Base-by-base conservation (phyloP, 345 rosid genomes). In the Eucalyptus pauciflora region DNA sequence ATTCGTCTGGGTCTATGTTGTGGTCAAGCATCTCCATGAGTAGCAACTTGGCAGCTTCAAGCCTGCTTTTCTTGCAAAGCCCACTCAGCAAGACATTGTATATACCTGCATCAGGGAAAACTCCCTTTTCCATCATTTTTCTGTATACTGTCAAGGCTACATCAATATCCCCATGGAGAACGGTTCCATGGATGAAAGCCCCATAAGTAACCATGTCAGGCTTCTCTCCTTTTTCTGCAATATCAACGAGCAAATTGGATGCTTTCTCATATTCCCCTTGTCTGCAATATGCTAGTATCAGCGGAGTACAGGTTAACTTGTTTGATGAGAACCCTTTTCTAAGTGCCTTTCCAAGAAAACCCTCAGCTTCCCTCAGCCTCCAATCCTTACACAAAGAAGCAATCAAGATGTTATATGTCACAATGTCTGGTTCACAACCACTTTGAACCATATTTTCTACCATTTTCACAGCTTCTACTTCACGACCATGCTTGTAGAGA, bases 11-110 rank as follows among this genome's bases (percentile, higher is more conserved):
- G 25, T 85, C 33, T 64, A 96, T 87, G 86, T 95, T 93, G 90
- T 91, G 94, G 92, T 94, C 94, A 54, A 95, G 95, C 99, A 97
- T 96, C 93, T 97, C 98, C 3, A 87, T 91, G 88, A 96, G 93
- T 88, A 97, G 93, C 48, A 90, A 88, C 94, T 95, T 95, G 16
- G 97, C 98, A 80, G 92, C 91, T 86, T 93, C 89, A 88, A 97
- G 92, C 89, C 94, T 94, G 89, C 96, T 94, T 88, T 91, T 94
- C 95, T 95, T 96, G 93, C 96, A 95, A 86, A 97, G 95, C 45
- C 97, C 98, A 93, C 91, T 96, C 90, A 97, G 94, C 93, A 97
- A 87, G 93, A 96, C 93, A 94, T 96, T 97, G 92, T 95, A 97
- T 90, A 96, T 92, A 87, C 92, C 94, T 17, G 96, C 96, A 91